These are phyloP conservation scores for Coprinellus micaceus DNA, from an alignment of 768 basidiomycete genomes.

Conservation along the genomic window DNA sequence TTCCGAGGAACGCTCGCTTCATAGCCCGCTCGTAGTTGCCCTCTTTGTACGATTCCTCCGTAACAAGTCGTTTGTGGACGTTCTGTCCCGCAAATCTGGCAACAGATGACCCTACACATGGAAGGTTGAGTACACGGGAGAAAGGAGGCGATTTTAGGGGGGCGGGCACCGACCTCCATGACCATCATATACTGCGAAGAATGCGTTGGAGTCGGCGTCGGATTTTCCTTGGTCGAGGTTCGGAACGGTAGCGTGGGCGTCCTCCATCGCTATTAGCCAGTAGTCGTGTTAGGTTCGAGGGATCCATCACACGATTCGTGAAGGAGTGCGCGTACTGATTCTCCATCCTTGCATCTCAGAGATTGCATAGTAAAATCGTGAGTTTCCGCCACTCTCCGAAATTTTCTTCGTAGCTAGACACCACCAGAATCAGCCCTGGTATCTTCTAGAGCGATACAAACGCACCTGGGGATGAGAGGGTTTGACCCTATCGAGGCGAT, in stretches of 20 bases:
- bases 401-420: constrained; percentile 75
- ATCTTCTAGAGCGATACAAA: constrained; percentile 12
- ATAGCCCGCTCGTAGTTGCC: constrained; percentile 72
- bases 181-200: constrained; percentile 98
- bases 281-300: constrained; percentile 9
- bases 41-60: constrained; percentile 69
- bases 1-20: constrained; percentile 87
- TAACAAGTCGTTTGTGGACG: constrained; percentile 71
- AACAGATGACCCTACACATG: constrained; percentile 65
- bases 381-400: constrained; percentile 69
- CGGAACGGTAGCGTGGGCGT: constrained; percentile 79
- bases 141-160: constrained; percentile 1
- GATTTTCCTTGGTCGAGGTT: constrained; percentile 52
- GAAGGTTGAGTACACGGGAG: constrained; percentile 11
- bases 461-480: constrained; percentile 75
- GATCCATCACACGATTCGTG: constrained; percentile 4
- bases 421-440: constrained; percentile 12
- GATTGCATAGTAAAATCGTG: constrained; percentile 67
- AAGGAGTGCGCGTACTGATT: constrained; percentile 67
- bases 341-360: constrained; percentile 99
- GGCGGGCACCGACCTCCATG: constrained; percentile 73
- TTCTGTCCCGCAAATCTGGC: constrained; percentile 83
- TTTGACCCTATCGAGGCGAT: constrained; percentile 65
- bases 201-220: constrained; percentile 53
- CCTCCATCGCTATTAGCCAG: constrained; percentile 83